Evolutionary conservation across 2,329 filamentous ascomycete genomes (phyloP).

Genomic region (Byssothecium circinans): DNA sequence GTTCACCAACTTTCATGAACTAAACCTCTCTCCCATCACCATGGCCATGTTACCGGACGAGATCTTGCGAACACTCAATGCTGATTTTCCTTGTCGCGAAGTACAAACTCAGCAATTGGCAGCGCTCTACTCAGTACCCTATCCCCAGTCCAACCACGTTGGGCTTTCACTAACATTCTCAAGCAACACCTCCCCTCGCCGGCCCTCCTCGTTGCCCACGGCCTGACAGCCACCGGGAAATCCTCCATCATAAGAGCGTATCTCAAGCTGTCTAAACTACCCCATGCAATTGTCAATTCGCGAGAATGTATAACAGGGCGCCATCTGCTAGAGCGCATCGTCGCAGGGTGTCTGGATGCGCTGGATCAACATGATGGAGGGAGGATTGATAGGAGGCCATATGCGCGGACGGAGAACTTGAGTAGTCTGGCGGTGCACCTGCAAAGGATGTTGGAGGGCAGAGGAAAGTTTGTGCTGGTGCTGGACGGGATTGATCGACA

Average conservation of each 20-base stretch:
- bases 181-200: constrained; percentile 69
- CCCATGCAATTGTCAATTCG: constrained; percentile 66
- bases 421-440: constrained; percentile 76
- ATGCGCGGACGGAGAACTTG: constrained; percentile 75
- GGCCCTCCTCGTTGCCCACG: constrained; percentile 76
- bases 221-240: constrained; percentile 86
- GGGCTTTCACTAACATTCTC: constrained; percentile 16
- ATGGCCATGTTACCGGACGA: constrained; percentile 43
- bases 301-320: constrained; percentile 76
- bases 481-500: constrained; percentile 87
- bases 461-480: constrained; percentile 73
- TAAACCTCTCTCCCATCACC: constrained; percentile 1
- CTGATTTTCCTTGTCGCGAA: constrained; percentile 48
- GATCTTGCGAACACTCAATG: constrained; percentile 38
- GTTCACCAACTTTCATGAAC: background rate
- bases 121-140: constrained; percentile 49
- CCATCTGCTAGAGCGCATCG: constrained; percentile 73
- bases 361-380: constrained; percentile 46
- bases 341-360: constrained; percentile 54
- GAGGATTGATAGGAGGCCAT: constrained; percentile 46
- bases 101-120: constrained; percentile 51
- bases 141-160: background rate
- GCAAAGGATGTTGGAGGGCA: constrained; percentile 60
- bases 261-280: constrained; percentile 55
- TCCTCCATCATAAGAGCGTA: constrained; percentile 68